Conservation (phyloP, 345 rosid genomes). For the Adansonia digitata region DNA sequence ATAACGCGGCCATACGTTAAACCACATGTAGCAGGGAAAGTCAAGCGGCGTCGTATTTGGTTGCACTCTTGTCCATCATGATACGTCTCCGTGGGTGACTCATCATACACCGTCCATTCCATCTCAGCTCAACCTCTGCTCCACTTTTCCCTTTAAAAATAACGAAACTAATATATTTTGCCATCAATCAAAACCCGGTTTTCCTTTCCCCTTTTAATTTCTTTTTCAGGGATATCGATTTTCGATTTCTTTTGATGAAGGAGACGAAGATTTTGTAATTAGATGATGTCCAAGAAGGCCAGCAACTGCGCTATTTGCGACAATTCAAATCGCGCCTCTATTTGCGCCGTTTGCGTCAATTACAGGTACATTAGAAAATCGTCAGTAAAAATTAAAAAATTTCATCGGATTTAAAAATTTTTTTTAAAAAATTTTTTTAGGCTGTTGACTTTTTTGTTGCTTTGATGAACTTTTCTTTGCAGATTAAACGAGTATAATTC, state of each 20-base stretch:
- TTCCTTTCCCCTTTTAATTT: too few relatives aligned
- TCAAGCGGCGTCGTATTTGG: not conserved
- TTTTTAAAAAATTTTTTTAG: too few relatives aligned
- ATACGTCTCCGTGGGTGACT: not conserved
- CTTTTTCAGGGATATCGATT: not conserved
- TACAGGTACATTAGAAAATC: conserved; percentile 42
- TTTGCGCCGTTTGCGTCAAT: conserved; percentile 78
- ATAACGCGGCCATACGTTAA: too few relatives aligned
- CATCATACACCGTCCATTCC: not conserved
- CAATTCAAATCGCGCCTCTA: conserved; percentile 65
- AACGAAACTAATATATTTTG: too few relatives aligned
- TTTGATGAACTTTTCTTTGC: conserved; percentile 7
- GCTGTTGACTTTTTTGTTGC: not conserved
- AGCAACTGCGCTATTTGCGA: conserved; percentile 76
- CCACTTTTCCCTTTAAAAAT: not conserved
- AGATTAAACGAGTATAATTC: conserved; percentile 63
- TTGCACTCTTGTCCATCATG: not conserved
- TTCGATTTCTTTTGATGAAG: conserved; percentile 13
- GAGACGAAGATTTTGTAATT: not conserved
- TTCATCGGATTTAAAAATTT: not conserved
- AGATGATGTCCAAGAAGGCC: conserved; percentile 45
- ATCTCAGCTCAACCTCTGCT: not conserved
- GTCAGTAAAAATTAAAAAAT: not conserved
- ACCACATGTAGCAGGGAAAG: not conserved
- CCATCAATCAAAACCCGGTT: too few relatives aligned